These are phyloP conservation scores for Mesembryanthemum crystallinum DNA, from an alignment of 148 eudicot genomes.

Conservation along the genomic window DNA sequence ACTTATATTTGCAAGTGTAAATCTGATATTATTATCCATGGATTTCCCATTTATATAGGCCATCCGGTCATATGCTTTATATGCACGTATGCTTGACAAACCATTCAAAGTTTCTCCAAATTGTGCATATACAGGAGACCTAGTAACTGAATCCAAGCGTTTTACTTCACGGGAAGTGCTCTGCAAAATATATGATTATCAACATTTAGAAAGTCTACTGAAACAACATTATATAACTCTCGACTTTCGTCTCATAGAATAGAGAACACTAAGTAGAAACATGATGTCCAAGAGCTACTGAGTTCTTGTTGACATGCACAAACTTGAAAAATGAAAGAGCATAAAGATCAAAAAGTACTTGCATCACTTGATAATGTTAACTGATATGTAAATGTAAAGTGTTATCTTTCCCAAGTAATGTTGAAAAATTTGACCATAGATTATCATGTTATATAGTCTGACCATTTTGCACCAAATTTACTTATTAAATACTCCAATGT, in stretches of 20 bases:
- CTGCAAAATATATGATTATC: constrained; percentile 33
- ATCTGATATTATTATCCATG: constrained; percentile 71
- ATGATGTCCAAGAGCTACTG: too few relatives aligned
- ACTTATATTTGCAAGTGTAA: constrained; percentile 66
- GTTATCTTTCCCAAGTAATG: too few relatives aligned
- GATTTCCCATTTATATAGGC: constrained; percentile 60
- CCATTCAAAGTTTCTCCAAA: constrained; percentile 78
- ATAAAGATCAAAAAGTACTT: too few relatives aligned
- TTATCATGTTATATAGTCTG: too few relatives aligned
- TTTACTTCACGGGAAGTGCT: constrained; percentile 83
- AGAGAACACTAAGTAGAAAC: too few relatives aligned
- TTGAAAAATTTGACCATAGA: too few relatives aligned
- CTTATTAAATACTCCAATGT: too few relatives aligned
- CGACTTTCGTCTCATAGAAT: not conserved
- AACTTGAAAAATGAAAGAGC: too few relatives aligned
- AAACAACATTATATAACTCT: not conserved
- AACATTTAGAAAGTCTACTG: not conserved
- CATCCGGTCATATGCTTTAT: constrained; percentile 77
- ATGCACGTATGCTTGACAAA: constrained; percentile 65
- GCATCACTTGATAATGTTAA: too few relatives aligned
- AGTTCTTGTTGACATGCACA: too few relatives aligned
- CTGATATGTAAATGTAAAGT: too few relatives aligned
- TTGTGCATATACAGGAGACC: constrained; percentile 83
- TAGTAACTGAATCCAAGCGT: constrained; percentile 64
- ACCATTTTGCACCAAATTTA: too few relatives aligned